These are phyloP conservation scores for Solidago caesia DNA, from an alignment of 129 eudicot species.

Conservation along the genomic window DNA sequence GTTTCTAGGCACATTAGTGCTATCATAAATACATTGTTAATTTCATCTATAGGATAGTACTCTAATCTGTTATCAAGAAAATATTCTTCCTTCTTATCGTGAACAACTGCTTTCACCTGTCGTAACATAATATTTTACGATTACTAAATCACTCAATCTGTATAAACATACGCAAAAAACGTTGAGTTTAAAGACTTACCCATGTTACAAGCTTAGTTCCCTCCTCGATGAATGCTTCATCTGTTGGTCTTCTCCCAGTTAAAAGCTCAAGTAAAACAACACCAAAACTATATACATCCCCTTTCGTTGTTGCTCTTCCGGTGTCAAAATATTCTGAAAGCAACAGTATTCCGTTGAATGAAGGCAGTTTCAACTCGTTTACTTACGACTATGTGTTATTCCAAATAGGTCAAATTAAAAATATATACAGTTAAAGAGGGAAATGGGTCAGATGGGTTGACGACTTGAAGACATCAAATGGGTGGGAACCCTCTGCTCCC, in stretches of 20 bases:
- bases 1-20: slow-evolving; percentile 81
- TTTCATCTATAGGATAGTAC: slow-evolving; percentile 45
- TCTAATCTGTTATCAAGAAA: slow-evolving; percentile 65
- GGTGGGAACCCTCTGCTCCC: too few relatives aligned
- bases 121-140: slow-evolving; percentile 8
- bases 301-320: slow-evolving; percentile 88
- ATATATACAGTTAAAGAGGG: neutral
- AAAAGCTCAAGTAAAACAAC: slow-evolving; percentile 84
- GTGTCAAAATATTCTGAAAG: slow-evolving; percentile 89
- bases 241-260: slow-evolving; percentile 85
- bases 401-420: neutral
- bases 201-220: slow-evolving; percentile 93
- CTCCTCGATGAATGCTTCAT: slow-evolving; percentile 81
- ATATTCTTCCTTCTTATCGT: slow-evolving; percentile 73
- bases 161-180: slow-evolving; percentile 12
- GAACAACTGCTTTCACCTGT: slow-evolving; percentile 85
- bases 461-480: neutral
- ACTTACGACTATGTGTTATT: neutral
- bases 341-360: slow-evolving; percentile 2
- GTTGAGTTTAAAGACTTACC: slow-evolving; percentile 45
- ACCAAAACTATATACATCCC: slow-evolving; percentile 94
- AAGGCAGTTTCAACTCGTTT: neutral
- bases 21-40: slow-evolving; percentile 51
- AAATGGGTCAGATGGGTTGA: neutral
- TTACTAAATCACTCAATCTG: neutral